Base-by-base conservation (phyloP, 805 yeast genomes). In the Limtongia smithiae region DNA sequence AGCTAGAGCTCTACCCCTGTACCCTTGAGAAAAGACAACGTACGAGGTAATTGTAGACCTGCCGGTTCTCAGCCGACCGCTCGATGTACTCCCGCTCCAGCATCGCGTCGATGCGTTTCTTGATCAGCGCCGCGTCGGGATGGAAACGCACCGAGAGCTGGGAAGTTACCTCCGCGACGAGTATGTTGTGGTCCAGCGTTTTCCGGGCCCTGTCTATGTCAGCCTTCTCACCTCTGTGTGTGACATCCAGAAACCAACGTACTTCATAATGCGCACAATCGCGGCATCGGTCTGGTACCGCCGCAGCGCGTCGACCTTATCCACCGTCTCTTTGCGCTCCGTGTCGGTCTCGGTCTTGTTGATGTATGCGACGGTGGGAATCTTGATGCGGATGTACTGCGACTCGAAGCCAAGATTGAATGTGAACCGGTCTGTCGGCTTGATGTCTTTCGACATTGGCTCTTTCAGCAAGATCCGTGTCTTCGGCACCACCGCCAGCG, bases 211-310 rank as follows among this genome's bases (percentile, higher is more conserved):
- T 46, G 28, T 9, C n/a, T n/a, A n/a, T n/a, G n/a, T n/a, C n/a
- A n/a, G n/a, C n/a, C n/a, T n/a, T 27, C 18, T 9, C 28, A 35
- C 20, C 11, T 24, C n/a, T n/a, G n/a, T n/a, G n/a, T n/a, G n/a
- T n/a, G n/a, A n/a, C n/a, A n/a, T n/a, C n/a, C n/a, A n/a, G n/a
- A n/a, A n/a, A n/a, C n/a, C 12, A 17, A 48, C 50, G 17, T 36
- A 46, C 68, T 89, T 89, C 91, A 89, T 82, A n/a, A 83, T 79
- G 44, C 96, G 74, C 4, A 89, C 95, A 48, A 89, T 77, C 0
- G 94, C 93, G 1, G 96, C 95, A 62, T 86, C 93, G 2, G 84
- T 71, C 60, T 82, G 85, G 47, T 75, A 73, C 50, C 79, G 74
- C 49, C 95, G 73, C 3, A 87, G 80, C 57, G 78, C 82, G 34